Conservation (phyloP, 2,329 filamentous ascomycete genomes). For the Ambrosiella cleistominuta region DNA sequence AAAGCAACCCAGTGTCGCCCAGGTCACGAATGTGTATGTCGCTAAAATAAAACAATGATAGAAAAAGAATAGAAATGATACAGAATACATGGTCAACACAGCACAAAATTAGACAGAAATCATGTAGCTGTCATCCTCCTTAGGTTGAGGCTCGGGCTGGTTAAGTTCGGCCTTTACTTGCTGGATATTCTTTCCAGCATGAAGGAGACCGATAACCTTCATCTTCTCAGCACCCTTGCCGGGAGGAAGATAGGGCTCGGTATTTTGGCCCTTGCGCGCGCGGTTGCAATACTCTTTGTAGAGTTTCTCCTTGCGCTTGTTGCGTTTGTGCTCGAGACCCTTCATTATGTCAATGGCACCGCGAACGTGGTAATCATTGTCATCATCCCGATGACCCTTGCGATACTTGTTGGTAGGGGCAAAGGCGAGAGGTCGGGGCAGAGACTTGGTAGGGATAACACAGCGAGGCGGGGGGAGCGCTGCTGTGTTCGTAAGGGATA, state of each 20-base stretch:
- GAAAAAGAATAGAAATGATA: not conserved
- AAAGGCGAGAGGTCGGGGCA: constrained; percentile 61
- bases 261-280: constrained; percentile 48
- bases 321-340: constrained; percentile 83
- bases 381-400: constrained; percentile 24
- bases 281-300: constrained; percentile 79
- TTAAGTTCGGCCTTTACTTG: constrained; percentile 12
- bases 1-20: constrained; percentile 4
- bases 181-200: constrained; percentile 59
- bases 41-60: not conserved
- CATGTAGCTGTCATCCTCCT: constrained; percentile 49
- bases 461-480: constrained; percentile 31
- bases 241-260: constrained; percentile 50
- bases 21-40: constrained; percentile 7
- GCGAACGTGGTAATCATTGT: constrained; percentile 49
- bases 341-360: constrained; percentile 97
- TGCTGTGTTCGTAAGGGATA: constrained; percentile 54
- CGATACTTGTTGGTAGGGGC: constrained; percentile 34
- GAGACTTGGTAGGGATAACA: constrained; percentile 48
- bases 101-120: constrained; percentile 42
- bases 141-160: constrained; percentile 1
- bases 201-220: constrained; percentile 62
- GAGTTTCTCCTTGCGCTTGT: constrained; percentile 83
- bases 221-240: constrained; percentile 87
- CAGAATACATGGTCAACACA: not conserved